Evolutionary conservation across 495 filamentous ascomycete genomes (phyloP).

Genomic region (Achaetomiella virescens): DNA sequence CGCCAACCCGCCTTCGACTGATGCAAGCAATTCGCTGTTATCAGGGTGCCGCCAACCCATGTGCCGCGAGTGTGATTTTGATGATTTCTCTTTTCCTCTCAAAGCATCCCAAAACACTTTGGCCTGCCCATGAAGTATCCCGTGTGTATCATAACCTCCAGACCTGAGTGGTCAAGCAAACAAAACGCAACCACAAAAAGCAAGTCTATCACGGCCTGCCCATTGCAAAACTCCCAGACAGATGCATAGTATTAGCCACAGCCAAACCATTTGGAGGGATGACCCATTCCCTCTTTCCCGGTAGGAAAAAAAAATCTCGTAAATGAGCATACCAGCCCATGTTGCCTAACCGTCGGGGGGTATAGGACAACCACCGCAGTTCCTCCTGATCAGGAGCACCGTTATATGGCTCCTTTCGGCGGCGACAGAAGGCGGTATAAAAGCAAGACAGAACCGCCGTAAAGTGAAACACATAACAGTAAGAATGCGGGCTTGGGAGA

Average conservation of each 20-base stretch:
- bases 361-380: not conserved
- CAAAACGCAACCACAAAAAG: not conserved
- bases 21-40: no score
- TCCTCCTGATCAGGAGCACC: not conserved
- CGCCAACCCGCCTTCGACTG: no score
- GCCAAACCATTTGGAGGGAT: not conserved
- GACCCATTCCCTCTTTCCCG: not conserved
- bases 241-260: conserved; percentile 9
- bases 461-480: no score
- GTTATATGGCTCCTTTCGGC: not conserved
- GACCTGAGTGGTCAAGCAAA: not conserved
- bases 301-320: not conserved
- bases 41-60: no score
- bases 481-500: no score
- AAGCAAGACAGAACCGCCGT: no score
- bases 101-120: not conserved
- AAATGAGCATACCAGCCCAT: not conserved
- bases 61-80: not conserved
- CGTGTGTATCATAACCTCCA: not conserved
- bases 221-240: conserved; percentile 7
- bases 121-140: conserved; percentile 10
- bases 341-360: not conserved
- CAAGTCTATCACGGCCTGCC: conserved; percentile 11
- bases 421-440: no score
- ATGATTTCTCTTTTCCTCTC: not conserved